These are phyloP conservation scores for Microcera coccophila DNA, from an alignment of 2,329 filamentous ascomycete genomes.

Conservation along the genomic window DNA sequence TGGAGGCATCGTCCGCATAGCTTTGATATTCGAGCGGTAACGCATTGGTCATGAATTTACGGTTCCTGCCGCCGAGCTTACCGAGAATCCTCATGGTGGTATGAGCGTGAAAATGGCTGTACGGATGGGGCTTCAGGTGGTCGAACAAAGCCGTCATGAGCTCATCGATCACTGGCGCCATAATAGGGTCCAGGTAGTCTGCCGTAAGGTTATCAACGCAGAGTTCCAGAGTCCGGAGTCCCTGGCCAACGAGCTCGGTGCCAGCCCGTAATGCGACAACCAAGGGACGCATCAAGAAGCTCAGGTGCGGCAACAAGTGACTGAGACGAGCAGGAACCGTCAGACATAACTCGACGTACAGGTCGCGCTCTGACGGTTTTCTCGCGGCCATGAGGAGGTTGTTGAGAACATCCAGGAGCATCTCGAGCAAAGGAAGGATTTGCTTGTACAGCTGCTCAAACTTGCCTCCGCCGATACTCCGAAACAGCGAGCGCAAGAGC, in stretches of 20 bases:
- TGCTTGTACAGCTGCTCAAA: conserved; percentile 99
- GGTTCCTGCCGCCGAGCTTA: conserved; percentile 90
- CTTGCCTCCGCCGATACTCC: conserved; percentile 93
- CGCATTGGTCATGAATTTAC: conserved; percentile 90
- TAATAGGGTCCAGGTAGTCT: conserved; percentile 96
- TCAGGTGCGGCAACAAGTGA: conserved; percentile 90
- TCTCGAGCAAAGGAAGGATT: conserved; percentile 90
- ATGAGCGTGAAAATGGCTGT: conserved; percentile 96
- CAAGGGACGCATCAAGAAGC: conserved; percentile 92
- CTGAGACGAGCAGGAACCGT: conserved; percentile 93
- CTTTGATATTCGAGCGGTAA: conserved; percentile 78
- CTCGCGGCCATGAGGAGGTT: conserved; percentile 86
- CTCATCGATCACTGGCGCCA: conserved; percentile 98
- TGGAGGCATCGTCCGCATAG: conserved; percentile 82
- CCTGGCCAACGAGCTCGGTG: conserved; percentile 90
- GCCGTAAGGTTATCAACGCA: conserved; percentile 98
- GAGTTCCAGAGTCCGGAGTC: conserved; percentile 85
- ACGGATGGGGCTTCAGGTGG: conserved; percentile 87
- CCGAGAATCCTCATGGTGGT: conserved; percentile 96
- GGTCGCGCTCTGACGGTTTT: conserved; percentile 84
- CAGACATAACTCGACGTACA: conserved; percentile 95
- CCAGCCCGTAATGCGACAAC: conserved; percentile 93
- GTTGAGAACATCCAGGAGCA: conserved; percentile 95
- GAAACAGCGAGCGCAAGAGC: conserved; percentile 83
- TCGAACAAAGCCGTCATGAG: conserved; percentile 97